A percentile compares a stretch with the other conserved stretches of the same genome.
Conservation (phyloP, 805 yeast species). For the Ogataea polymorpha region DNA sequence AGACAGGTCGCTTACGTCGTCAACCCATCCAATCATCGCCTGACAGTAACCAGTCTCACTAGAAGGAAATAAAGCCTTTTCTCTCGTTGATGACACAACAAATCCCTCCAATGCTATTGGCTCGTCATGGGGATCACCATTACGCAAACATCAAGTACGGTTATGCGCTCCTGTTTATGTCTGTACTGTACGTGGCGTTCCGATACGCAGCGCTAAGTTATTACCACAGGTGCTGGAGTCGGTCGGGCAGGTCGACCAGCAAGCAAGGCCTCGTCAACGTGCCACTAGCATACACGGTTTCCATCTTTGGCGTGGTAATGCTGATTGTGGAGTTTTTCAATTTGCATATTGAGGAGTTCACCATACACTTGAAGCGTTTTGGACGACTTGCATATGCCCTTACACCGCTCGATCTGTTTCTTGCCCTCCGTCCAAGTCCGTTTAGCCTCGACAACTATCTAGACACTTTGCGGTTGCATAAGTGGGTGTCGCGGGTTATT, state of each 20-base stretch:
- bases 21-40: background rate
- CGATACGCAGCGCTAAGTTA: slow-evolving; percentile 34
- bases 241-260: slow-evolving; percentile 38
- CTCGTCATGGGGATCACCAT: slow-evolving; percentile 53
- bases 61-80: background rate
- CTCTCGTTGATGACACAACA: background rate
- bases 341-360: slow-evolving; percentile 33
- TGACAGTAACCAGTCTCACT: background rate
- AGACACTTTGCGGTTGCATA: slow-evolving; percentile 56
- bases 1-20: background rate
- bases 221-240: slow-evolving; percentile 36
- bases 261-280: slow-evolving; percentile 31
- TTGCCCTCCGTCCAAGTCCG: slow-evolving; percentile 57
- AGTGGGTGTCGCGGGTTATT: slow-evolving; percentile 66
- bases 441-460: slow-evolving; percentile 48
- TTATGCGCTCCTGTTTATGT: slow-evolving; percentile 42
- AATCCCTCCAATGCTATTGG: background rate
- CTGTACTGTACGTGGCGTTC: slow-evolving; percentile 38
- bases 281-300: slow-evolving; percentile 29
- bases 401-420: slow-evolving; percentile 53
- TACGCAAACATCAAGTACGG: slow-evolving; percentile 61
- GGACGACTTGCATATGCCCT: slow-evolving; percentile 63
- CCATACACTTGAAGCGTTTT: slow-evolving; percentile 46
- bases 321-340: slow-evolving; percentile 35
- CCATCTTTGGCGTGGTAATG: slow-evolving; percentile 30